Evolutionary conservation across 2,329 filamentous ascomycete genomes (phyloP).

Genomic region (Raffaelea ambrosiae): DNA sequence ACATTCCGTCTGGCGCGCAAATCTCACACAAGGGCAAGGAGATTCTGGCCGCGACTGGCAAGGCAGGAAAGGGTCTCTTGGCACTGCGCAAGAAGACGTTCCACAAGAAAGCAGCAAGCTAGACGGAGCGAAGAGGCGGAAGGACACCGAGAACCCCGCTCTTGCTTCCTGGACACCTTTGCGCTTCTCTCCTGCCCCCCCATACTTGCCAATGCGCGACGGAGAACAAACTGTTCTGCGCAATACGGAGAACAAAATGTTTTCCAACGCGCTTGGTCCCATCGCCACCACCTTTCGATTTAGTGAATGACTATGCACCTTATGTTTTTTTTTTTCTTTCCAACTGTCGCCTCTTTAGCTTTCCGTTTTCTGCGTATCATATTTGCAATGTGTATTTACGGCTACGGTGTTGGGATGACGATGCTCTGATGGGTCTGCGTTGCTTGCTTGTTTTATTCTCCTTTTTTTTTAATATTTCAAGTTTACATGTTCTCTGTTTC

Average conservation of each 20-base stretch:
- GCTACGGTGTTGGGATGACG: neutral
- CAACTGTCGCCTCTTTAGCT: neutral
- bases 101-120: slow-evolving; percentile 14
- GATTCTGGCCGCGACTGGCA: slow-evolving; percentile 75
- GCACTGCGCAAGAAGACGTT: slow-evolving; percentile 87
- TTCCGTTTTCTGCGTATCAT: neutral
- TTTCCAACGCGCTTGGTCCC: slow-evolving; percentile 17
- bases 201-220: no score
- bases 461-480: neutral
- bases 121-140: neutral
- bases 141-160: no score
- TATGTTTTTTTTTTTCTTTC: slow-evolving; percentile 17
- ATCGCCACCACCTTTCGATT: no score
- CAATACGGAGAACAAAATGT: neutral
- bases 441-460: neutral
- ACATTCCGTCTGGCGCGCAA: slow-evolving; percentile 47
- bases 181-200: neutral
- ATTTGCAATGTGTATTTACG: neutral
- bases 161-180: no score
- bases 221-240: no score
- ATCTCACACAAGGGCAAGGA: slow-evolving; percentile 83
- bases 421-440: neutral
- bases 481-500: no score
- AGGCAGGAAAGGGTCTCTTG: slow-evolving; percentile 83
- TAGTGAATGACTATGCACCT: no score